A percentile compares a stretch with the other conserved stretches of the same genome.
phyloP scores from a whole-genome alignment of 345 rosid species.

The Carallia pectinifolia region DNA sequence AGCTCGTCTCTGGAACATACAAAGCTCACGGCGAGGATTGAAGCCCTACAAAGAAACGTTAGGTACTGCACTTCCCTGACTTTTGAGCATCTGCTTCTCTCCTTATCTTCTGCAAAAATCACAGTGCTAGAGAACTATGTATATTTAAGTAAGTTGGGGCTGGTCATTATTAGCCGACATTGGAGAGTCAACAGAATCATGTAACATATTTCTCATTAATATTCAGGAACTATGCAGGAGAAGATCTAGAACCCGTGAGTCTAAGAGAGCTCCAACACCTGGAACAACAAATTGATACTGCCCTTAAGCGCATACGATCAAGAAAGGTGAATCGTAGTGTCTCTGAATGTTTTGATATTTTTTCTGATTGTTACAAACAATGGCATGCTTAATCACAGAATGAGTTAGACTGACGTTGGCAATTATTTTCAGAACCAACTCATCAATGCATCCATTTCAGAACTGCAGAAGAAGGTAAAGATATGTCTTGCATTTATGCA shows the following conservation, averaged over 20 bases:
- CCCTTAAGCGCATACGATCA: conserved; percentile 72
- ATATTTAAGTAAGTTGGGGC: no score
- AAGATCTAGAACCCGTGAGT: conserved; percentile 58
- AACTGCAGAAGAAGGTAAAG: conserved; percentile 65
- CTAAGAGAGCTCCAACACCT: conserved; percentile 67
- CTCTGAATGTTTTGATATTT: background rate
- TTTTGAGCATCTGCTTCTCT: background rate
- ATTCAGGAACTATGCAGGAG: conserved; percentile 60
- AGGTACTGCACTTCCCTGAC: conserved; percentile 38
- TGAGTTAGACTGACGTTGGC: background rate
- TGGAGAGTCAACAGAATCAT: background rate
- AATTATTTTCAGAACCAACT: conserved; percentile 61
- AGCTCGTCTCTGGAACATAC: conserved; percentile 3
- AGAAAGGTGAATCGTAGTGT: conserved; percentile 44
- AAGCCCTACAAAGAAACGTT: conserved; percentile 23
- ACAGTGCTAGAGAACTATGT: no score
- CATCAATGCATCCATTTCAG: conserved; percentile 53
- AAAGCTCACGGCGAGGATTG: conserved; percentile 15
- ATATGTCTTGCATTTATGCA: conserved; percentile 1
- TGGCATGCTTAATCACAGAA: background rate
- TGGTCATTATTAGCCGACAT: no score
- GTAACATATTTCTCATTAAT: background rate
- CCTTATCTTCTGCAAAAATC: no score
- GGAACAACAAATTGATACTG: conserved; percentile 78
- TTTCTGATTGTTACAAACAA: background rate